Evolutionary conservation across 805 yeast species (phyloP), one percentile per base, ranked within the genome.

Genomic region (Hanseniaspora jakobsenii): DNA sequence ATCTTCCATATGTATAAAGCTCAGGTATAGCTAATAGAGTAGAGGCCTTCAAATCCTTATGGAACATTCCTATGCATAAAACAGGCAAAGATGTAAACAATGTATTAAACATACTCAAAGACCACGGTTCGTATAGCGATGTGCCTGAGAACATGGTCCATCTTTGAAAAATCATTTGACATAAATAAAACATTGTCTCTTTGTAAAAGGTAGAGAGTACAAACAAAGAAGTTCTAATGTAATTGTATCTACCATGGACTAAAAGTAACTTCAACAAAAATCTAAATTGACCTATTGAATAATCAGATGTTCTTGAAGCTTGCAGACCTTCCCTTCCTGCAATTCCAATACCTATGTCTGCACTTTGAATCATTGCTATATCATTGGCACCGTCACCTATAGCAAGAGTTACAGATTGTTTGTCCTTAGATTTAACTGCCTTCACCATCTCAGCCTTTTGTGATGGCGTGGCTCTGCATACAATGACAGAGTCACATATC

Each of bases 311-410:
- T 53, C 98, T 69, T 0, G 98, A 95, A 0, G 98, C 98, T 56
- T 91, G 98, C 34, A 91, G 65, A 1, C 98, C 98, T 63, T 91
- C 98, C 53, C 81, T 82, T 29, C 98, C 99, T 1, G 97, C 87
- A 43, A 91, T 91, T 23, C 98, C 98, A 50, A 91, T 75, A 23
- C 99, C 99, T 46, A 91, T 85, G 61, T 91, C 97, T 0, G 99
- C 99, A 56, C 93, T 81, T 64, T 91, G 96, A 50, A 91, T 91
- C 99, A 91, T 91, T 1, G 99, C 97, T 58, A 91, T 87, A 62
- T 91, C 99, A 58, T 91, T 91, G 2, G 99, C 99, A 51, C 99
- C 99, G 64, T 91, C 99, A 6, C 99, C 99, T 57, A 91, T 82
- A 0, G 98, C 98, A 49, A 91, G 68, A 0, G 96, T 85, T 5